Base-by-base conservation (phyloP, 2,329 filamentous ascomycete genomes). In the Fusarium sp. region DNA sequence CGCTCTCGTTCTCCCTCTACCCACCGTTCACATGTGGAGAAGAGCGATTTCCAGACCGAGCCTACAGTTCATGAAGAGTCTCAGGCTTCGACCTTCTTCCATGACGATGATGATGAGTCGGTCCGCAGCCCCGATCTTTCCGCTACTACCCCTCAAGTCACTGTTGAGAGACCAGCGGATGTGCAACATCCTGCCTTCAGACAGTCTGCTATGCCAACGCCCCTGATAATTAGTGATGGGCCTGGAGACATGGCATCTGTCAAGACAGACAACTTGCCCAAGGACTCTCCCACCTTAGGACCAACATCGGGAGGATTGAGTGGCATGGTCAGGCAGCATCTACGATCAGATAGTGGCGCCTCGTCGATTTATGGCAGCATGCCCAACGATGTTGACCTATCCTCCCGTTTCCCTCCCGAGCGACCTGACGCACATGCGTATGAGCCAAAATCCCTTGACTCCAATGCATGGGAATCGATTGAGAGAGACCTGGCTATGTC, bases 261-360 rank as follows among this genome's bases (percentile, higher is more conserved):
- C 42, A 31, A 54, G 13, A 65, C 59, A 46, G 57, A 59, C 14
- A 67, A 70, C 7, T 62, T 73, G 21, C 67, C 74, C 2, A 70
- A 72, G 12, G 93, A 97, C 74, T 97, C 94, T 0, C 94, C 94
- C 1, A 97, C 93, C 0, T 81, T 97, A 8, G 91, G 91, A 3
- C 90, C 92, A 0, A 83, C 83, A 18, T 57, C 76, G 13, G 93
- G 93, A 2, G 73, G 73, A 4, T 84, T 98, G 18, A 95, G 91
- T 74, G 92, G 91, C 3, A 87, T 97, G 83, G 90, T 97, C 46
- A 89, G 91, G 31, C 91, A 94, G 66, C 96, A 98, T 82, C 82
- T 98, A 42, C 89, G 96, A 52, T 89, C 89, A 34, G 89, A 91
- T 68, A 98, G 95, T 80, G 91, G 90, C 62, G 86, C 89, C 16